Conservation (phyloP, 306 rosid genomes). For the Trifolium dubium region DNA sequence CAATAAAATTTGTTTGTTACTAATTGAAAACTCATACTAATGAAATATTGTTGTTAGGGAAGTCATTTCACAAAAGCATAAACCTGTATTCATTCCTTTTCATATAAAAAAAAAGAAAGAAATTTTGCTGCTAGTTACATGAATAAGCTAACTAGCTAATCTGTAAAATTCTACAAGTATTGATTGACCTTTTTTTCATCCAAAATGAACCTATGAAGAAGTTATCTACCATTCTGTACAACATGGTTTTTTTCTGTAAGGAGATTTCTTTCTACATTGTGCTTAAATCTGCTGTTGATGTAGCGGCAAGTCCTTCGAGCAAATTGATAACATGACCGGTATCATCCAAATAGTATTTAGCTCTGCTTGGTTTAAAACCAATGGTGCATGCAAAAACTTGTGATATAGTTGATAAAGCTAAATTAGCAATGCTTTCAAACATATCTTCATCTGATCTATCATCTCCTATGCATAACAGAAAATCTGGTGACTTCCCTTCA, state of each 20-base stretch:
- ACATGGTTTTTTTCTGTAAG: conserved; percentile 34
- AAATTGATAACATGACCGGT: conserved; percentile 62
- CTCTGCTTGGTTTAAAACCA: conserved; percentile 80
- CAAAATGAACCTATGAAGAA: conserved; percentile 41
- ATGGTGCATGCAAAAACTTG: conserved; percentile 68
- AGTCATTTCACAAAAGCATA: conserved; percentile 39
- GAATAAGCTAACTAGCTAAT: conserved; percentile 43
- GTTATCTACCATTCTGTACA: conserved; percentile 53
- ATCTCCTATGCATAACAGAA: conserved; percentile 74
- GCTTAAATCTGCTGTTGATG: conserved; percentile 27
- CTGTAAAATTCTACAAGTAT: conserved; percentile 51
- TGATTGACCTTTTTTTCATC: conserved; percentile 14
- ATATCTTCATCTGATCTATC: conserved; percentile 79
- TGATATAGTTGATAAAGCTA: conserved; percentile 46
- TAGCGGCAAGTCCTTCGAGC: conserved; percentile 56
- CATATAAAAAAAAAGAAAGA: not conserved
- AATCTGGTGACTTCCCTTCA: conserved; percentile 61
- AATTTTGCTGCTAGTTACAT: conserved; percentile 40
- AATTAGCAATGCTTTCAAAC: conserved; percentile 62
- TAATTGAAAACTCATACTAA: conserved; percentile 18
- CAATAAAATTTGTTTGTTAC: conserved; percentile 30
- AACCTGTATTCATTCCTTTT: conserved; percentile 4
- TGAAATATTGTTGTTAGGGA: conserved; percentile 33
- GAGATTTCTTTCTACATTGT: conserved; percentile 36
- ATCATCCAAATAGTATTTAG: conserved; percentile 73